phyloP scores from a whole-genome alignment of 2,329 filamentous ascomycete species.

The Anisogramma anomala region DNA sequence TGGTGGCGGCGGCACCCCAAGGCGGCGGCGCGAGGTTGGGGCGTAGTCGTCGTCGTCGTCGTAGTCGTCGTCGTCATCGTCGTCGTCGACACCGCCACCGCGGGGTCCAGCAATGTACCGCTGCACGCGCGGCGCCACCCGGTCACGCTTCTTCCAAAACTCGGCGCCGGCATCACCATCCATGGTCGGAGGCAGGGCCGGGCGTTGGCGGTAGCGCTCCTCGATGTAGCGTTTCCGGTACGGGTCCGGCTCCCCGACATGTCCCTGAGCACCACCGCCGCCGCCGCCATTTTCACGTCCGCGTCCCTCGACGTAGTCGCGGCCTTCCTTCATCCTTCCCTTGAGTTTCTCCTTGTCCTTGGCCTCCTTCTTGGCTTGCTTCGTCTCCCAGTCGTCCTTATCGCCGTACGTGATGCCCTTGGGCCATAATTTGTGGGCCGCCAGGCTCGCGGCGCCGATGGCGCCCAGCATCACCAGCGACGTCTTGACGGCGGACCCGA shows the following conservation, averaged over 20 bases:
- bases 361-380: slow-evolving; percentile 17
- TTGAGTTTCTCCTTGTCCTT: slow-evolving; percentile 9
- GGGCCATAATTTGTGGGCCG: slow-evolving; percentile 29
- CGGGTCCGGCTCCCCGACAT: background rate
- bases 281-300: background rate
- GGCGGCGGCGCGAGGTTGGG: background rate
- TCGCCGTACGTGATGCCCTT: slow-evolving; percentile 27
- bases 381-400: slow-evolving; percentile 26
- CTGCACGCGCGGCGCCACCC: too few relatives aligned
- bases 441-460: slow-evolving; percentile 26
- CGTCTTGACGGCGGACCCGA: slow-evolving; percentile 21
- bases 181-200: background rate
- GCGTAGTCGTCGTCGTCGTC: background rate
- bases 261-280: background rate
- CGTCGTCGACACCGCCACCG: background rate
- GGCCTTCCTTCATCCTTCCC: slow-evolving; percentile 12
- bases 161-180: background rate
- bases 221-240: background rate
- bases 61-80: slow-evolving; percentile 5
- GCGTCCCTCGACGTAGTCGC: background rate
- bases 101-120: too few relatives aligned
- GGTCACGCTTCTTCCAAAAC: slow-evolving; percentile 4
- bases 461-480: slow-evolving; percentile 28
- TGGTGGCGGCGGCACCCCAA: too few relatives aligned
- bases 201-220: background rate